These are phyloP conservation scores for Aspergillus incahuasiensis DNA, from an alignment of 495 filamentous ascomycete genomes.

Conservation along the genomic window DNA sequence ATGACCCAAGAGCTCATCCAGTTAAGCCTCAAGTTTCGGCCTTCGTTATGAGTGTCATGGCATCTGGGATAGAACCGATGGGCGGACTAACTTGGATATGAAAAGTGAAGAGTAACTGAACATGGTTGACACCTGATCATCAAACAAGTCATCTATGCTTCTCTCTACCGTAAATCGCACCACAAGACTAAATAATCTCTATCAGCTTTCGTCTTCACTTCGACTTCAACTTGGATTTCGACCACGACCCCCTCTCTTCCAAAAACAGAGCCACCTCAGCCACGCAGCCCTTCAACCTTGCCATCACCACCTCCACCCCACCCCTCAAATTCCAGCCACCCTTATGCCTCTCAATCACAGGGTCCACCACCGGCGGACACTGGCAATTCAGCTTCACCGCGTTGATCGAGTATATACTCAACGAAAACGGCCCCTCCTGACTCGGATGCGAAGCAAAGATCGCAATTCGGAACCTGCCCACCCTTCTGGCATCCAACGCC, in stretches of 20 bases:
- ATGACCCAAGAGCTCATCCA: too few relatives aligned
- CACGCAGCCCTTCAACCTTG: background rate
- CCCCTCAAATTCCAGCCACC: background rate
- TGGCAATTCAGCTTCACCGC: constrained; percentile 3
- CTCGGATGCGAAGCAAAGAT: background rate
- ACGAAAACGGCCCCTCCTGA: constrained; percentile 4
- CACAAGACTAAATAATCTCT: too few relatives aligned
- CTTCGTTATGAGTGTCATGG: too few relatives aligned
- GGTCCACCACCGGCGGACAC: background rate
- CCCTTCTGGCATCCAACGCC: background rate
- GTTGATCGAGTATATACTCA: constrained; percentile 1
- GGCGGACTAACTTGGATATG: too few relatives aligned
- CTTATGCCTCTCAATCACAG: background rate
- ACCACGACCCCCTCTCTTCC: background rate
- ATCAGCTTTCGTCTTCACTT: too few relatives aligned
- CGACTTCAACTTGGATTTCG: too few relatives aligned
- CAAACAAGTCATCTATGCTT: too few relatives aligned
- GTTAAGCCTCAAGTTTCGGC: too few relatives aligned
- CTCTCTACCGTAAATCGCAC: too few relatives aligned
- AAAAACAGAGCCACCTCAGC: background rate
- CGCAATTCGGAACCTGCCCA: constrained; percentile 1
- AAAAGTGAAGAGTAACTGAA: too few relatives aligned
- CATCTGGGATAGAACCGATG: too few relatives aligned
- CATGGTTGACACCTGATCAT: too few relatives aligned
- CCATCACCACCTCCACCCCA: background rate